Base-by-base conservation (phyloP, 192 early-diverging fungal genomes). In the Coemansia sp. region DNA sequence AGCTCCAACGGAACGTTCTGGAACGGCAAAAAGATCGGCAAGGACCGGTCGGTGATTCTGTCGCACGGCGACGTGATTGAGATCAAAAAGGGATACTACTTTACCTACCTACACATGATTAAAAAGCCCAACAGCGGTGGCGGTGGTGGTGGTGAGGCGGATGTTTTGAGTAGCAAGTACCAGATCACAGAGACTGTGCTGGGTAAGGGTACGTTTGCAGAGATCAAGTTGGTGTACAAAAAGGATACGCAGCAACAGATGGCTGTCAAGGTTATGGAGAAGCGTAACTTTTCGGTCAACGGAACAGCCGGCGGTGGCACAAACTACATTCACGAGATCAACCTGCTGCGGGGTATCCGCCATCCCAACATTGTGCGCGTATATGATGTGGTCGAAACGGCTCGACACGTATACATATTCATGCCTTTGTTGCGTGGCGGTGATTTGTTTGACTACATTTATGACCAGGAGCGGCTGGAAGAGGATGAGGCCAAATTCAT, bases 251-350 rank as follows among this genome's bases (percentile, higher is more conserved):
- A 85, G 36, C 52, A 83, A 35, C 78, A 81, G 48, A 81, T 83
- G 53, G 92, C 92, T 0, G 87, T 91, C 47, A 94, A 94, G 67
- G 87, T 94, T 58, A 87, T 94, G 63, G 87, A 91, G 42, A 85
- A 84, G 46, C 53, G 78, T 22, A 86, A 73, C 82, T 86, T 80
- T 59, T 61, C 55, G 29, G 10, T 33, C 41, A 80, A 80, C 55
- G 87, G 86, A 32, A 84, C 86, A 32, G 78, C 84, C 25, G 78
- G 77, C 43, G 88, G 85, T 64, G 89, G 88, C 24, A 87, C 89
- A 20, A 85, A 88, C 60, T 72, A 86, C 35, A 72, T 81, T 20
- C 76, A 79, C 24, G 91, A 94, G 53, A 86, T 90, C 50, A 83
- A 71, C 36, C 83, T 94, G 39, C 49, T 94, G 56, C 77, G 83